Percentiles rank a stretch among this genome's conserved stretches.
These are phyloP conservation scores for Corinectria fuckeliana DNA, from an alignment of 2,329 filamentous ascomycete genomes.

Conservation along the genomic window DNA sequence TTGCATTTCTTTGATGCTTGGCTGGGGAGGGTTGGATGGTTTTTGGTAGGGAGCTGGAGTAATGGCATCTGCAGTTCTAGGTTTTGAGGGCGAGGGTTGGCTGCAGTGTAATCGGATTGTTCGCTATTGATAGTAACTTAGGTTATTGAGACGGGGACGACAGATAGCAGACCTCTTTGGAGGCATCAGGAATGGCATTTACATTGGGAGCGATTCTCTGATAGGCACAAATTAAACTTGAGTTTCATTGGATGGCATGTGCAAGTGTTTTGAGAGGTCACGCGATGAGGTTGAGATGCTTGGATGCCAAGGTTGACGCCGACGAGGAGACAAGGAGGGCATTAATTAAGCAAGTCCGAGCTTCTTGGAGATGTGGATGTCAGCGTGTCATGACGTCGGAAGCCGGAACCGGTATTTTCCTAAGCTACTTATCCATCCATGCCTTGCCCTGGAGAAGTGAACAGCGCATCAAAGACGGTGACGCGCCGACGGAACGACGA, in stretches of 20 bases:
- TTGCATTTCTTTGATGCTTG: slow-evolving; percentile 26
- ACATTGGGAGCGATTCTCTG: background rate
- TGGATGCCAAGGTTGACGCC: background rate
- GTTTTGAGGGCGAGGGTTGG: slow-evolving; percentile 10
- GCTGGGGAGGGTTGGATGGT: slow-evolving; percentile 33
- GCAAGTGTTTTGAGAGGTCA: background rate
- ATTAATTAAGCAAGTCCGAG: background rate
- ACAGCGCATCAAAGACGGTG: background rate
- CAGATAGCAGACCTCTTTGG: slow-evolving; percentile 9
- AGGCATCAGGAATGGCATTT: slow-evolving; percentile 3
- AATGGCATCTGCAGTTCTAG: slow-evolving; percentile 11
- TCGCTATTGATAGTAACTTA: slow-evolving; percentile 10
- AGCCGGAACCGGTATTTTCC: background rate
- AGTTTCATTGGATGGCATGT: background rate
- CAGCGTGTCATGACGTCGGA: background rate
- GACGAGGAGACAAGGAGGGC: background rate
- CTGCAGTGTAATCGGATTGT: slow-evolving; percentile 10
- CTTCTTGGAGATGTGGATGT: background rate
- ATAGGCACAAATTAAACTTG: background rate
- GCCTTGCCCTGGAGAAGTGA: background rate
- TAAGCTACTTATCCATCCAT: background rate
- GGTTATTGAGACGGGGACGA: slow-evolving; percentile 4
- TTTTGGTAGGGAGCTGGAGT: slow-evolving; percentile 23
- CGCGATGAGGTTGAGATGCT: background rate
- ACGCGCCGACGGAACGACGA: no score